A percentile compares a stretch with the other conserved stretches of the same genome.
These are phyloP conservation scores for Wallacemonas sp. DNA, from an alignment of 208 protist species.

Conservation along the genomic window DNA sequence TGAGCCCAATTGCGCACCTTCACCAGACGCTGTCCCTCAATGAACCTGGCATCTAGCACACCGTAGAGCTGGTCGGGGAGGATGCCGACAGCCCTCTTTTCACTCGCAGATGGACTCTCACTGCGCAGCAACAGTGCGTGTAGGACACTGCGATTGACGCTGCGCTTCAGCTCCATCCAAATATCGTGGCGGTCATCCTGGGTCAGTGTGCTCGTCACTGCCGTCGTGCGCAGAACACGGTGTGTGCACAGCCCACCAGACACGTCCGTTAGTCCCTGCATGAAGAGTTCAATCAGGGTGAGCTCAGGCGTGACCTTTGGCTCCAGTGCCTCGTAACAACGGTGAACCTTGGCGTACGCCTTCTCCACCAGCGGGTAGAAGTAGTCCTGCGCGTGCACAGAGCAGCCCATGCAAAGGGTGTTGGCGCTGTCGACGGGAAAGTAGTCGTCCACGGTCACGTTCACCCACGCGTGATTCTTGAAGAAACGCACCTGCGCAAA, in stretches of 20 bases:
- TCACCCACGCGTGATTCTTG: conserved; percentile 72
- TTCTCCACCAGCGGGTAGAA: conserved; percentile 90
- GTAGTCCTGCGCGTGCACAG: conserved; percentile 33
- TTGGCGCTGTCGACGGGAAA: conserved; percentile 68
- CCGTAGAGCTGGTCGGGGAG: conserved; percentile 78
- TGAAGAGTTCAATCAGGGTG: conserved; percentile 43
- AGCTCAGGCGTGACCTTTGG: conserved; percentile 59
- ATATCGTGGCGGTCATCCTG: conserved; percentile 40
- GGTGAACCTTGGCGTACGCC: conserved; percentile 91
- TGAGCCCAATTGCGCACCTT: conserved; percentile 73
- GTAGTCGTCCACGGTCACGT: conserved; percentile 88
- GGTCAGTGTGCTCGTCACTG: conserved; percentile 26
- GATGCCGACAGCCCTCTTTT: conserved; percentile 52
- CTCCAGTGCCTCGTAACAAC: conserved; percentile 89
- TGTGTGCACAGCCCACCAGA: conserved; percentile 54
- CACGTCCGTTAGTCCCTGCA: conserved; percentile 72
- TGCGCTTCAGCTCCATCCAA: conserved; percentile 64
- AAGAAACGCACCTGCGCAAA: conserved; percentile 88
- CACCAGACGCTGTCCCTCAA: conserved; percentile 74
- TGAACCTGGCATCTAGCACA: conserved; percentile 70
- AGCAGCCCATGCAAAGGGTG: conserved; percentile 46
- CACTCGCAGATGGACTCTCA: conserved; percentile 32
- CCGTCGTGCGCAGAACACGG: conserved; percentile 25
- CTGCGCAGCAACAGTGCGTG: conserved; percentile 50
- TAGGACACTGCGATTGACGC: conserved; percentile 41